Base-by-base conservation (phyloP, 2,329 filamentous ascomycete species). In the Fusarium proliferatum region DNA sequence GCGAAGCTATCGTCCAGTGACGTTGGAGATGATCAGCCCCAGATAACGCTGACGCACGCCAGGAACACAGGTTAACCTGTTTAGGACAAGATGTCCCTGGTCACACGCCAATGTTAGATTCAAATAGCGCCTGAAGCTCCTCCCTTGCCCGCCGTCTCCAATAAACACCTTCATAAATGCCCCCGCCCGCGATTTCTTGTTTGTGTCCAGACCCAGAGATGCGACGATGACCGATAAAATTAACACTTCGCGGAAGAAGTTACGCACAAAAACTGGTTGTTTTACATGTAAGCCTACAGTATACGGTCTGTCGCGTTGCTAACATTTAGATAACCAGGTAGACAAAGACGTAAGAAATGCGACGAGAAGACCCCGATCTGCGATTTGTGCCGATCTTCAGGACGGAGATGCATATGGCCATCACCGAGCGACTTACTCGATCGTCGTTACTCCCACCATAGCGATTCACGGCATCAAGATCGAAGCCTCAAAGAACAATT, bases 241-340 rank as follows among this genome's bases (percentile, higher is more conserved):
- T 8, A 72, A 63, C 52, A 62, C 28, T n/a, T 34, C 64, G 0
- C 52, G 57, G 45, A 45, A 39, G 11, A 67, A 55, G 33, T 21
- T 75, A 5, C 72, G 72, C 21, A 71, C 69, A 33, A 75, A 75
- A 30, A 75, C 72, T 17, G 72, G 72, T 5, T 75, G 72, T 19
- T 61, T 75, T 6, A 74, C 69, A 15, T 75, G 72, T 74, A 61
- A 52, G 16, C 21, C 3, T 7, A 34, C 4, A 11, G 9, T 9
- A 17, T 13, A 1, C 5, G 12, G 6, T n/a, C 12, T 3, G 10
- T 16, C 16, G 9, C 21, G 4, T 5, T 12, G 7, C 49, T 67
- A 12, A 45, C 36, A 9, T 3, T 3, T 9, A 3, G 12, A 3
- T 17, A 2, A 21, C 6, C 28, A 74, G 72, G 72, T 17, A 58